Evolutionary conservation across 2,329 filamentous ascomycete species (phyloP).

Genomic region (Sodiomyces alkalinus): DNA sequence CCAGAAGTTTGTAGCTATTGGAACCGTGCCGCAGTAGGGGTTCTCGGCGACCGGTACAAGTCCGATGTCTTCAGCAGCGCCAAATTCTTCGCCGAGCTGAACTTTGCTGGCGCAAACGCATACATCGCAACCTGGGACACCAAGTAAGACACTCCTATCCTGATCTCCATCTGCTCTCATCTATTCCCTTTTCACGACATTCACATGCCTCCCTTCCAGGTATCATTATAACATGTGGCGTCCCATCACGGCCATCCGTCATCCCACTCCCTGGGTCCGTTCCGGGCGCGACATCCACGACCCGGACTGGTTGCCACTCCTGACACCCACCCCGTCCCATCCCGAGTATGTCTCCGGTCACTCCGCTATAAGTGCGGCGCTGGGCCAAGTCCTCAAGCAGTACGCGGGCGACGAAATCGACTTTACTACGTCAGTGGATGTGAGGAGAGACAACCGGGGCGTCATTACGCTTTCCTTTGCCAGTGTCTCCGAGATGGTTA

Average conservation of each 20-base stretch:
- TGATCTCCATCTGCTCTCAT: no score
- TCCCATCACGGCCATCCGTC: constrained; percentile 5
- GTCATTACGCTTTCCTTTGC: constrained; percentile 6
- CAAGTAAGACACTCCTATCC: not conserved
- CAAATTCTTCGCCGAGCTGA: constrained; percentile 7
- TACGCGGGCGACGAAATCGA: constrained; percentile 6
- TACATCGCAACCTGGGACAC: constrained; percentile 5
- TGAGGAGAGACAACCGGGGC: constrained; percentile 4
- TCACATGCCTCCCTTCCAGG: not conserved
- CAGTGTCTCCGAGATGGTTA: no score
- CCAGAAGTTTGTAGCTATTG: constrained; percentile 2
- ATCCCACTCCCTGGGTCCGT: constrained; percentile 4
- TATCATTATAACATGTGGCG: constrained; percentile 5
- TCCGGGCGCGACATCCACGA: constrained; percentile 5
- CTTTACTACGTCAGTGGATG: constrained; percentile 4
- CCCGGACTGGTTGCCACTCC: constrained; percentile 6
- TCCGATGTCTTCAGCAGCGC: constrained; percentile 4
- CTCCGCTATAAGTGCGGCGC: constrained; percentile 5
- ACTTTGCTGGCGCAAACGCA: constrained; percentile 7
- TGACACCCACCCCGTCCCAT: constrained; percentile 5
- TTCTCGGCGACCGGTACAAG: constrained; percentile 3
- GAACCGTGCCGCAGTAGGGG: constrained; percentile 5
- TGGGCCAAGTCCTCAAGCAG: constrained; percentile 2
- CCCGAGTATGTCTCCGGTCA: constrained; percentile 7
- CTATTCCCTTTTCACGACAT: not conserved